A percentile compares a stretch with the other conserved stretches of the same genome.
Conservation (phyloP, 1,284 basidiomycete species). For the Ustilago curta region DNA sequence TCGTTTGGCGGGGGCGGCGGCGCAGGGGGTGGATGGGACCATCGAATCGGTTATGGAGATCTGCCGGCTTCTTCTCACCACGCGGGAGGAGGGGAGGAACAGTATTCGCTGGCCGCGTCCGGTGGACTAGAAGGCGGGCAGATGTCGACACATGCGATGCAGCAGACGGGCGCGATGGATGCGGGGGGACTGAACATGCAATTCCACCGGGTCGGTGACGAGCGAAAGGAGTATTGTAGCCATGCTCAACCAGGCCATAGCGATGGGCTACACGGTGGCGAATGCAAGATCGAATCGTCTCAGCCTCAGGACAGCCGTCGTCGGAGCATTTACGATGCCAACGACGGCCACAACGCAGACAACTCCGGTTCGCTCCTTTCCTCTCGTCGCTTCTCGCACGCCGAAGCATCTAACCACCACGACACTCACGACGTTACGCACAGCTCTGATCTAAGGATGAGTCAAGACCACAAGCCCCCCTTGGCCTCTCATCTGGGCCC, state of each 20-base stretch:
- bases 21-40: constrained; percentile 10
- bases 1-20: constrained; percentile 8
- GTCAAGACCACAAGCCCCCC: not conserved
- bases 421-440: not conserved
- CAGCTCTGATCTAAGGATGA: not conserved
- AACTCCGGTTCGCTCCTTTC: constrained; percentile 6
- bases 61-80: constrained; percentile 6
- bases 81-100: not conserved
- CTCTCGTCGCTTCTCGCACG: constrained; percentile 22
- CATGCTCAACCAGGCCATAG: not conserved
- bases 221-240: constrained; percentile 13
- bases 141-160: not conserved
- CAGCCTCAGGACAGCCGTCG: constrained; percentile 2
- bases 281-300: not conserved
- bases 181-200: constrained; percentile 7
- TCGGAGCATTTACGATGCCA: not conserved
- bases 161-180: constrained; percentile 3
- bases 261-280: not conserved
- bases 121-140: constrained; percentile 3
- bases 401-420: not conserved
- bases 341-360: not conserved
- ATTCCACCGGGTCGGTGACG: constrained; percentile 11
- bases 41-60: constrained; percentile 10
- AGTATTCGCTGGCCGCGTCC: constrained; percentile 11
- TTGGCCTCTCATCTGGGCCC: not conserved